Conservation (phyloP, 2,329 filamentous ascomycete species). For the Xylariaceae sp. region DNA sequence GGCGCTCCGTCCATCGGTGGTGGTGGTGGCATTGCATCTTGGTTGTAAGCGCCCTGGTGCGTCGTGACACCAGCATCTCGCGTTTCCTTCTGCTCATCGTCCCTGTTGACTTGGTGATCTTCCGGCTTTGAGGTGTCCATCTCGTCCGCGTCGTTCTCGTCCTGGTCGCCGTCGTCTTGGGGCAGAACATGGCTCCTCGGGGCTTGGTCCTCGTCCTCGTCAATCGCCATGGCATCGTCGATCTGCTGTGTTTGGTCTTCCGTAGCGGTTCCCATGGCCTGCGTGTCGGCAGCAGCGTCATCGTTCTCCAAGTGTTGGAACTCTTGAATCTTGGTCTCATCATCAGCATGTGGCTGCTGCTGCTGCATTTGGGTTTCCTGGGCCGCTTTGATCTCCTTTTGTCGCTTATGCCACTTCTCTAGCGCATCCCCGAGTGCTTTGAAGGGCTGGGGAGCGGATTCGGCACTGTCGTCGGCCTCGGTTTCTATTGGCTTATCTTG, state of each 20-base stretch:
- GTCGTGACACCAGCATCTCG: constrained; percentile 56
- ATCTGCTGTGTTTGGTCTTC: constrained; percentile 83
- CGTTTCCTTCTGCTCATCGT: constrained; percentile 48
- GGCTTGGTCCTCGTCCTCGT: constrained; percentile 60
- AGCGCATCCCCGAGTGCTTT: constrained; percentile 91
- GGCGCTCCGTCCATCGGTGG: constrained; percentile 30
- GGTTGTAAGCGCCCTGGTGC: constrained; percentile 52
- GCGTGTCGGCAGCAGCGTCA: constrained; percentile 73
- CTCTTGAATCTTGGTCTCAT: constrained; percentile 61
- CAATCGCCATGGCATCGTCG: constrained; percentile 83
- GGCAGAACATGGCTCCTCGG: constrained; percentile 44
- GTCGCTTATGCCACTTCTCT: constrained; percentile 86
- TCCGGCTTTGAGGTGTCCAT: constrained; percentile 38
- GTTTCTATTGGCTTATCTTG: constrained; percentile 40
- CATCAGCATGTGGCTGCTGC: constrained; percentile 42
- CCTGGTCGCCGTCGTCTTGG: constrained; percentile 41
- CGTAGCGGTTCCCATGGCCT: constrained; percentile 82
- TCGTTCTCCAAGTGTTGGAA: constrained; percentile 92
- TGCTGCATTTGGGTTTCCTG: constrained; percentile 50
- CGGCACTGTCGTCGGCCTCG: constrained; percentile 37
- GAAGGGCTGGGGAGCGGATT: constrained; percentile 63
- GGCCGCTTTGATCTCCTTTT: constrained; percentile 70
- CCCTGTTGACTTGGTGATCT: constrained; percentile 36
- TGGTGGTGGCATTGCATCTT: constrained; percentile 39
- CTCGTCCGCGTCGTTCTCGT: constrained; percentile 44